Base-by-base conservation (phyloP, 2,329 filamentous ascomycete species). In the Fusarium nematophilum region DNA sequence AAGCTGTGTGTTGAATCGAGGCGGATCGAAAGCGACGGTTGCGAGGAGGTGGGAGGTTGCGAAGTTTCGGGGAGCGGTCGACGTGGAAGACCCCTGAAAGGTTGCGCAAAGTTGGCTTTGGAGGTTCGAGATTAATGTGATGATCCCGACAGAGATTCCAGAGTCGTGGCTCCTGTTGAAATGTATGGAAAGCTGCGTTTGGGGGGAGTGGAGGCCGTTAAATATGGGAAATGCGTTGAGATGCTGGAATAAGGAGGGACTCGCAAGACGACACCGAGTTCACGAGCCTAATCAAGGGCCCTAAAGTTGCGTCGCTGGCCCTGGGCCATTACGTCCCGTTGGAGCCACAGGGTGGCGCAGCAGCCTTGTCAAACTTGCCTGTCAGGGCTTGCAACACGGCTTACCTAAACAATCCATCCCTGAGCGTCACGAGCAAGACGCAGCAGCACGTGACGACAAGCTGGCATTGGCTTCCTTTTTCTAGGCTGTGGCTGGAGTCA, bases 221-320 rank as follows among this genome's bases (percentile, higher is more conserved):
- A 56, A 48, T 64, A 62, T 62, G 62, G 47, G 40, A 63, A 59
- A 60, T 42, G 49, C 61, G 65, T 64, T 64, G 65, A 65, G 67
- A 61, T 68, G 67, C 26, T 62, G 64, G 64, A 65, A 69, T 71
- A 62, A 62, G 68, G 72, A 73, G 71, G 63, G 69, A 69, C 62
- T 70, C 65, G 60, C 68, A 66, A 65, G 64, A 66, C 69, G 67
- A 67, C 69, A 70, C 65, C 68, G 61, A 70, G 62, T 69, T 70
- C 63, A 65, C 57, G 68, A 73, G 71, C 72, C 71, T 65, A 65
- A 73, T 58, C 48, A 66, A 58, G 65, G 59, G 62, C 56, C 69
- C 68, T 70, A 67, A 57, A 57, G 33, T 67, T 67, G 58, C 65
- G 59, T 46, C 65, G 57, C 55, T 58, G 17, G 63, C 40, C 33